phyloP scores from a whole-genome alignment of 495 filamentous ascomycete species.

The Choiromyces venosus region DNA sequence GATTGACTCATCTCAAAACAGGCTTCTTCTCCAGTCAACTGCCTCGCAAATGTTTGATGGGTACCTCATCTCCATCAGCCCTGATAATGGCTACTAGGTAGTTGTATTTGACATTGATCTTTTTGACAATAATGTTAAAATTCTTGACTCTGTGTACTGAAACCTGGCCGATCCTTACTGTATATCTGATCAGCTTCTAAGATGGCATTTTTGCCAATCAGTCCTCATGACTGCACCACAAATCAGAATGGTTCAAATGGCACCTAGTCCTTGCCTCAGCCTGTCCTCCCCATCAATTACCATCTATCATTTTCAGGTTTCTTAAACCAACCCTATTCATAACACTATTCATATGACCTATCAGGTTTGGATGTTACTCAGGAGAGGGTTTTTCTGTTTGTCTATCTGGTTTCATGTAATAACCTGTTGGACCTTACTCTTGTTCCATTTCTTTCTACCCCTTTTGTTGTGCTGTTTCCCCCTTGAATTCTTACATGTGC shows the following conservation, averaged over 20 bases:
- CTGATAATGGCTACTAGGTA: no score
- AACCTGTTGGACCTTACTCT: background rate
- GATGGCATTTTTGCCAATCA: conserved; percentile 41
- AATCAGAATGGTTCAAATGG: background rate
- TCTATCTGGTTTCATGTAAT: background rate
- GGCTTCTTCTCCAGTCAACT: background rate
- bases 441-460: background rate
- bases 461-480: background rate
- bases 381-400: background rate
- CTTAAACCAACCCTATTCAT: background rate
- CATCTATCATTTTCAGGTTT: background rate
- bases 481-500: background rate
- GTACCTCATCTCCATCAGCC: no score
- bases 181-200: conserved; percentile 32
- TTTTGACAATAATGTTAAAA: conserved; percentile 20
- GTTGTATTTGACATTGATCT: conserved; percentile 25
- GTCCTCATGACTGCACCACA: conserved; percentile 19
- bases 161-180: conserved; percentile 33
- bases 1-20: conserved; percentile 4
- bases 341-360: background rate
- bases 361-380: background rate
- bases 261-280: background rate
- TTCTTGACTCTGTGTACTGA: conserved; percentile 35
- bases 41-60: conserved; percentile 28
- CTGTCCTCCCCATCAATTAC: background rate